Evolutionary conservation across 768 basidiomycete genomes (phyloP).

Genomic region (Pleurotus pulmonarius): DNA sequence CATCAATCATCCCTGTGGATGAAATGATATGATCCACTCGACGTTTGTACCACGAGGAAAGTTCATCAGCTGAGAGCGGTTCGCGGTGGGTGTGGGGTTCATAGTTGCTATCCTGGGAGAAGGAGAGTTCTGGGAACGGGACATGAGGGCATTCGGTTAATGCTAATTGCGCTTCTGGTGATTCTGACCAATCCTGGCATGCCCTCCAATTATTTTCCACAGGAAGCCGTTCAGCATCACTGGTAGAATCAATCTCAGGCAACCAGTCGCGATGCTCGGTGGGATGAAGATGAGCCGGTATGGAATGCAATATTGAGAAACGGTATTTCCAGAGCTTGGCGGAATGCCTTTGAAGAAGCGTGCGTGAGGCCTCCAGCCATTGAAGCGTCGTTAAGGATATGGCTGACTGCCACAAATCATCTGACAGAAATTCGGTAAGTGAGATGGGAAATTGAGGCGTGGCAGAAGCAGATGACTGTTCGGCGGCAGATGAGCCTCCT

Average conservation of each 20-base stretch:
- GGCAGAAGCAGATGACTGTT: slow-evolving; percentile 23
- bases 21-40: slow-evolving; percentile 62
- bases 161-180: slow-evolving; percentile 34
- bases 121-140: slow-evolving; percentile 10
- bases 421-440: slow-evolving; percentile 61
- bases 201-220: slow-evolving; percentile 42
- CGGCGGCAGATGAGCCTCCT: slow-evolving; percentile 13
- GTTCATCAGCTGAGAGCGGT: slow-evolving; percentile 42
- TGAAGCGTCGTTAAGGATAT: slow-evolving; percentile 63
- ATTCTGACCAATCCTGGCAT: slow-evolving; percentile 59
- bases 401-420: slow-evolving; percentile 55
- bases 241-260: slow-evolving; percentile 52
- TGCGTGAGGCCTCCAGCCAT: slow-evolving; percentile 52
- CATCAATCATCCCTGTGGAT: slow-evolving; percentile 71
- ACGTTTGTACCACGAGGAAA: slow-evolving; percentile 72
- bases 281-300: slow-evolving; percentile 74
- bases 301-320: slow-evolving; percentile 60
- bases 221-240: slow-evolving; percentile 37
- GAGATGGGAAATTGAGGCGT: slow-evolving; percentile 39
- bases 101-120: not conserved
- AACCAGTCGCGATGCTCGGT: slow-evolving; percentile 57
- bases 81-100: slow-evolving; percentile 13
- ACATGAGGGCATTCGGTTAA: slow-evolving; percentile 26
- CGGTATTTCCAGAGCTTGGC: slow-evolving; percentile 63
- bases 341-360: slow-evolving; percentile 58